phyloP scores from a whole-genome alignment of 2,329 filamentous ascomycete species.

The Neoscytalidium dimidiatum region DNA sequence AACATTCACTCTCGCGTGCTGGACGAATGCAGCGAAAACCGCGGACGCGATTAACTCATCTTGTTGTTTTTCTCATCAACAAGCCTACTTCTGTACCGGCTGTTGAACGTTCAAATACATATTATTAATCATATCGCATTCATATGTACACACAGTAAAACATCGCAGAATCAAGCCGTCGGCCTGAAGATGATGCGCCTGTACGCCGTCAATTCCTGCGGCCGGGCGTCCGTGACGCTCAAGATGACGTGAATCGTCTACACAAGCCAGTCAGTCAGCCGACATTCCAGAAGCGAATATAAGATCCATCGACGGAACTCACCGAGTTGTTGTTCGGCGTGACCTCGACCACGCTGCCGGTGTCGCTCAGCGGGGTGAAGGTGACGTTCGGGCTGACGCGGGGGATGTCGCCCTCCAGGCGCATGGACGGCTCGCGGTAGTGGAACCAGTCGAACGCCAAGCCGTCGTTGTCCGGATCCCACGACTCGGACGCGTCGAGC shows the following conservation, averaged over 20 bases:
- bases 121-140: neutral
- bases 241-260: constrained; percentile 23
- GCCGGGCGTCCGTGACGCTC: constrained; percentile 15
- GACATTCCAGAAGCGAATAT: neutral
- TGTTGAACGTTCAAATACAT: neutral
- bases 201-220: constrained; percentile 21
- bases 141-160: neutral
- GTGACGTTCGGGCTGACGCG: constrained; percentile 14
- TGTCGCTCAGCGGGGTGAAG: neutral
- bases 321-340: constrained; percentile 18
- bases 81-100: too few species aligned
- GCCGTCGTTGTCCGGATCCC: constrained; percentile 25
- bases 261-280: neutral
- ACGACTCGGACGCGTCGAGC: constrained; percentile 23
- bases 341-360: constrained; percentile 6
- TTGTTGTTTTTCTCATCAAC: too few species aligned
- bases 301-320: neutral
- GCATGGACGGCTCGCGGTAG: constrained; percentile 20
- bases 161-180: neutral
- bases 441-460: constrained; percentile 26
- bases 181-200: constrained; percentile 19
- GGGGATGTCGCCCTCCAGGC: constrained; percentile 6
- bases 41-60: too few species aligned
- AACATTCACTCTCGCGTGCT: too few species aligned
- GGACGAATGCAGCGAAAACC: too few species aligned